Percentiles rank a stretch among this genome's conserved stretches.
Conservation (phyloP, 495 filamentous ascomycete species). For the Collariella sp. region DNA sequence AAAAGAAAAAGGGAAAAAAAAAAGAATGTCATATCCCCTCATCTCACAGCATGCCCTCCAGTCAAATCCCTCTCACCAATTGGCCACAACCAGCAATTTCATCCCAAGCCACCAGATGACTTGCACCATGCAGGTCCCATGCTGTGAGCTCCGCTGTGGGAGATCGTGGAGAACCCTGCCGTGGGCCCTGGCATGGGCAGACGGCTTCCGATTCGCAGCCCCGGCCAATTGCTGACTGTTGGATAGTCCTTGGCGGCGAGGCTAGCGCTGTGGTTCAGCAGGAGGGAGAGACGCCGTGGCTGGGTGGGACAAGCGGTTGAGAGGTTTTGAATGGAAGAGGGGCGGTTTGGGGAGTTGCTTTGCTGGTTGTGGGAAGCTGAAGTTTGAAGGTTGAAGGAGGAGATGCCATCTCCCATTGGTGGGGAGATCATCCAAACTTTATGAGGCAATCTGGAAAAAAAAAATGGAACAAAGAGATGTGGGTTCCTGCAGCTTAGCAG, state of each 20-base stretch:
- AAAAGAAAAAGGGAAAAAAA: no score
- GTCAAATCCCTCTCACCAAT: no score
- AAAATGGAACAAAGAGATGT: no score
- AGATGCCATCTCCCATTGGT: background rate
- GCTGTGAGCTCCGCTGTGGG: background rate
- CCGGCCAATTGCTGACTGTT: background rate
- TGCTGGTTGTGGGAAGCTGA: background rate
- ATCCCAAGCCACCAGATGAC: constrained; percentile 2
- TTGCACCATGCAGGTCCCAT: background rate
- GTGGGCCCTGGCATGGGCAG: background rate
- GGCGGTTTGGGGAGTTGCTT: background rate
- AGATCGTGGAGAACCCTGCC: constrained; percentile 7
- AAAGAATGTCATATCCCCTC: no score
- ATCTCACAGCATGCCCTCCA: no score
- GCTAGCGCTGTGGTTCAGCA: no score
- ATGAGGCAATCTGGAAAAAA: no score
- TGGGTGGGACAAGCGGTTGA: background rate
- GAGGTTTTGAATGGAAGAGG: background rate
- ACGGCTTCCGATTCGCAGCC: background rate
- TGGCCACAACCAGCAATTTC: background rate
- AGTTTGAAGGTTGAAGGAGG: background rate
- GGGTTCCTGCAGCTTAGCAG: background rate
- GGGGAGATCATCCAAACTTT: background rate
- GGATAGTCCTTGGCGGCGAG: no score
- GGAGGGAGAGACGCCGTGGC: background rate